phyloP scores from a whole-genome alignment of 192 early-diverging fungal genomes.

The Umbelopsis sp. region DNA sequence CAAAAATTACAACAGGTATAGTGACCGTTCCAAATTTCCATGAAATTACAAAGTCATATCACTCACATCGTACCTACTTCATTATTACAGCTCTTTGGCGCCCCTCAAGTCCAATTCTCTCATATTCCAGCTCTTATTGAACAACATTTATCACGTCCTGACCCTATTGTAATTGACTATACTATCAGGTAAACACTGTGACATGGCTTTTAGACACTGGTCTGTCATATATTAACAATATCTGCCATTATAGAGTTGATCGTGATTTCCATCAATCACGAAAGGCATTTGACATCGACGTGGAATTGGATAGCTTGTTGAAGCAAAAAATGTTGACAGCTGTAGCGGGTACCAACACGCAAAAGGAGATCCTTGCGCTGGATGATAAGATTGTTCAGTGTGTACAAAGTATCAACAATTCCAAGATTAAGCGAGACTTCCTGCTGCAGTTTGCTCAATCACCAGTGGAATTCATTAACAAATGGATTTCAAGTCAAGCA shows the following conservation, averaged over 20 bases:
- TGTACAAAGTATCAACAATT: constrained; percentile 84
- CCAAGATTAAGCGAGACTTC: constrained; percentile 91
- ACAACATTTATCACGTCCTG: constrained; percentile 71
- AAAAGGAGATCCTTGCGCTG: constrained; percentile 43
- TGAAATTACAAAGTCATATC: background rate
- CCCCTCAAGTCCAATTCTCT: constrained; percentile 71
- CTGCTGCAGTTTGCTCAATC: constrained; percentile 84
- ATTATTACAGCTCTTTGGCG: constrained; percentile 71
- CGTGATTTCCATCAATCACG: constrained; percentile 73
- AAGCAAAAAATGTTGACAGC: constrained; percentile 57
- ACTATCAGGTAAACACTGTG: constrained; percentile 66
- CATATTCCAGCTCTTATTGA: constrained; percentile 82
- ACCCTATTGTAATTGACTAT: constrained; percentile 91
- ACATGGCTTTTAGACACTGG: background rate
- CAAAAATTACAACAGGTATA: constrained; percentile 65
- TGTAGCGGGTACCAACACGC: constrained; percentile 45
- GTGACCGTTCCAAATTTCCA: background rate
- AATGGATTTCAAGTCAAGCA: constrained; percentile 92
- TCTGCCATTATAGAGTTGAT: constrained; percentile 53
- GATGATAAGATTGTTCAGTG: constrained; percentile 75
- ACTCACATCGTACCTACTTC: background rate
- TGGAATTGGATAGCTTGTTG: constrained; percentile 81
- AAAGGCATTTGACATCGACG: constrained; percentile 90
- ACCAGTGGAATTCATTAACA: constrained; percentile 87
- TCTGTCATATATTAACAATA: background rate